Percentiles rank a stretch among this genome's conserved stretches.
Conservation (phyloP, 2,329 filamentous ascomycete genomes). For the Hymenoscyphus scutula region DNA sequence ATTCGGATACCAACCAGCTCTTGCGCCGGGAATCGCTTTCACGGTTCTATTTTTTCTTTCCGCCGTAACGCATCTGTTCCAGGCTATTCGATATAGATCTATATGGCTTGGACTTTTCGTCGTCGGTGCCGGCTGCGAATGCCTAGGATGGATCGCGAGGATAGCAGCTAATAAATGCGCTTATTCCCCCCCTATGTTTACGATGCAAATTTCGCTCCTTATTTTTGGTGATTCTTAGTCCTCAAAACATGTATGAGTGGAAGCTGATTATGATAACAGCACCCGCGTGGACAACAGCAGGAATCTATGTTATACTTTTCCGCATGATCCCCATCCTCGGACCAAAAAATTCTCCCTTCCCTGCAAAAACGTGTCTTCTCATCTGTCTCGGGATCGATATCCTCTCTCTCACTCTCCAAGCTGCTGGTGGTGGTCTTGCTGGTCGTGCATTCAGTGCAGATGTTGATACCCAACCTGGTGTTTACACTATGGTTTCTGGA, state of each 20-base stretch:
- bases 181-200: constrained; percentile 37
- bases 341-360: constrained; percentile 49
- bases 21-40: constrained; percentile 43
- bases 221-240: constrained; percentile 44
- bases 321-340: constrained; percentile 52
- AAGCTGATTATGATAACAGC: constrained; percentile 12
- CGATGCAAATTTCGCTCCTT: constrained; percentile 42
- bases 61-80: constrained; percentile 42
- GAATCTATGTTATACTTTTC: constrained; percentile 62
- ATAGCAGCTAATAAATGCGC: constrained; percentile 29
- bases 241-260: constrained; percentile 5
- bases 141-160: constrained; percentile 38
- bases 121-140: constrained; percentile 43
- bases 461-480: constrained; percentile 26
- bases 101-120: constrained; percentile 50
- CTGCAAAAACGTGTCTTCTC: constrained; percentile 51
- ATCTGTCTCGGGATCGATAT: constrained; percentile 59
- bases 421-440: constrained; percentile 54
- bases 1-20: constrained; percentile 23
- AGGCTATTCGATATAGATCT: constrained; percentile 42
- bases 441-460: constrained; percentile 32
- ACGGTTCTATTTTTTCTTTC: constrained; percentile 44
- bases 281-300: constrained; percentile 53
- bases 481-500: constrained; percentile 40
- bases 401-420: constrained; percentile 56